Conservation (phyloP, 371 early-diverging fungal genomes). For the Mortierella sp. region DNA sequence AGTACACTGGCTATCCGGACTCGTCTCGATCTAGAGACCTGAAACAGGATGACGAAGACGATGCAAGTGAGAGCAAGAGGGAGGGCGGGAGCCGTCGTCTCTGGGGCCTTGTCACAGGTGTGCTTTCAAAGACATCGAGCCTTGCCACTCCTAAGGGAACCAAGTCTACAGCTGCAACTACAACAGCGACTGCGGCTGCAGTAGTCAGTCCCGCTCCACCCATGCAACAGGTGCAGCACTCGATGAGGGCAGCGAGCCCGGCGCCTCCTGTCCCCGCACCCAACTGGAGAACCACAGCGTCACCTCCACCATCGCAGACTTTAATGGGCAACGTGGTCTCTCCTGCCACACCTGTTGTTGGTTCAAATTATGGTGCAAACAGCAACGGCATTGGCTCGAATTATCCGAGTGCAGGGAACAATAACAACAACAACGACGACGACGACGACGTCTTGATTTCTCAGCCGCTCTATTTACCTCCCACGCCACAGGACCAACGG, state of each 20-base stretch:
- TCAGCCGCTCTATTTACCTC: background rate
- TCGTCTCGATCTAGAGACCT: conserved; percentile 5
- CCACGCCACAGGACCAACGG: background rate
- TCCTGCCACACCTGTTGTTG: background rate
- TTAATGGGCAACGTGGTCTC: background rate
- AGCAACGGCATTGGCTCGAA: background rate
- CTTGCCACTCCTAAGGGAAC: background rate
- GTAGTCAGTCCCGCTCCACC: background rate
- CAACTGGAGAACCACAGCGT: background rate
- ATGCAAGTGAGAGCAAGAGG: background rate
- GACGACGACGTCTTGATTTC: background rate
- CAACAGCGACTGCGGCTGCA: background rate
- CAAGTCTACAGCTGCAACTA: background rate
- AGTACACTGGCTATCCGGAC: background rate
- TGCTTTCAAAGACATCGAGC: background rate
- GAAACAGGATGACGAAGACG: conserved; percentile 3
- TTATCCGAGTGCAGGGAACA: background rate
- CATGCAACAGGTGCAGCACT: background rate
- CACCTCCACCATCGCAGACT: background rate
- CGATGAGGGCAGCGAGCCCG: background rate
- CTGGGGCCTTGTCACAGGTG: background rate
- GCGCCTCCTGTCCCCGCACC: background rate
- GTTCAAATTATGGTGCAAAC: background rate
- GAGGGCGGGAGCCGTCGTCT: conserved; percentile 2
- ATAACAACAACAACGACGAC: background rate